These are phyloP conservation scores for Conticribra guillardii DNA, from an alignment of 108 stramenopile species.

Conservation along the genomic window DNA sequence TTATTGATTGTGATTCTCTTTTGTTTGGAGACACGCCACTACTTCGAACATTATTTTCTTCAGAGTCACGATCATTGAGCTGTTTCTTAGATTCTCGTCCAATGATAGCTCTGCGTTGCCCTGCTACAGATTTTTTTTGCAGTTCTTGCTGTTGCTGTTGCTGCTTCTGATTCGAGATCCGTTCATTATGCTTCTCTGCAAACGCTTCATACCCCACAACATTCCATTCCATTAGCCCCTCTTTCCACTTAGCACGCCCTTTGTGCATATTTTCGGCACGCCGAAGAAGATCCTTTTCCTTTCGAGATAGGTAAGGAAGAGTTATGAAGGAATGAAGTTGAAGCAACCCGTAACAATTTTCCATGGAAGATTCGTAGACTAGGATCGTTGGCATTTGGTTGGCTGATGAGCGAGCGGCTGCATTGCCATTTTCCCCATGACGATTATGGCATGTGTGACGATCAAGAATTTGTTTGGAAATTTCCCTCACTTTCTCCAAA, in stretches of 20 bases:
- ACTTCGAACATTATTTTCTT: too few relatives aligned
- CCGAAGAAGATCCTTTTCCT: conserved; percentile 28
- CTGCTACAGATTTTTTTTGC: neutral
- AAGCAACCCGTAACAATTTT: conserved; percentile 39
- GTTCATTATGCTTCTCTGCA: conserved; percentile 2
- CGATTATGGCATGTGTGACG: conserved; percentile 2
- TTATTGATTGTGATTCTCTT: too few relatives aligned
- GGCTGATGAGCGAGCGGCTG: neutral
- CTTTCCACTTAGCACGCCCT: conserved; percentile 19
- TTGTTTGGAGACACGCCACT: too few relatives aligned
- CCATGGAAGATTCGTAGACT: conserved; percentile 50
- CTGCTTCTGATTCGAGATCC: neutral
- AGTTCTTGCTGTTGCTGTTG: neutral
- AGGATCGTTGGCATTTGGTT: conserved; percentile 20
- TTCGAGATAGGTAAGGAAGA: conserved; percentile 37
- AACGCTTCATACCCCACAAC: conserved; percentile 26
- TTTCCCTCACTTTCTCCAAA: conserved; percentile 7
- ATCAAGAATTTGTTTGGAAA: conserved; percentile 8
- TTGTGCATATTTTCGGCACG: conserved; percentile 23
- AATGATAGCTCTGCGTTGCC: too few relatives aligned
- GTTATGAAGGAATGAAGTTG: conserved; percentile 46
- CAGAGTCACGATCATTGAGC: too few relatives aligned
- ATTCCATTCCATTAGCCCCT: conserved; percentile 16
- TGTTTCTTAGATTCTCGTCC: too few relatives aligned
- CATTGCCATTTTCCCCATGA: too few relatives aligned